These are phyloP conservation scores for Venturia pyrina DNA, from an alignment of 2,329 filamentous ascomycete species.

Conservation along the genomic window DNA sequence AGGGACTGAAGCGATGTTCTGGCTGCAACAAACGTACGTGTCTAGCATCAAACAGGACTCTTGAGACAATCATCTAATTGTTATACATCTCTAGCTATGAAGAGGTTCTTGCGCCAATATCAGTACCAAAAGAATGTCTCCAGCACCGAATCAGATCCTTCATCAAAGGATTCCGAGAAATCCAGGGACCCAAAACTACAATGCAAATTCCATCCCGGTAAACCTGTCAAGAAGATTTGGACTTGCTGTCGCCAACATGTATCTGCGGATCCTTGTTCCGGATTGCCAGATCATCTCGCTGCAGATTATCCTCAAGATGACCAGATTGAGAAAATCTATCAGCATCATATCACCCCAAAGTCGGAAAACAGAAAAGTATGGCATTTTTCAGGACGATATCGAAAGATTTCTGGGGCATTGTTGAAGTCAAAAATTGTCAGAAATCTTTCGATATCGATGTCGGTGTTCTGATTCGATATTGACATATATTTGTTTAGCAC, in stretches of 20 bases:
- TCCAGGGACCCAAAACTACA: not conserved
- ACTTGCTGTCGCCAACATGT: not conserved
- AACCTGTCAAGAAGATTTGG: not conserved
- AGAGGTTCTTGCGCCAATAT: not conserved
- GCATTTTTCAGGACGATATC: not conserved
- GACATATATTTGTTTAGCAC: not conserved
- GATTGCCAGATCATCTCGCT: not conserved
- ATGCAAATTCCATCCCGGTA: not conserved
- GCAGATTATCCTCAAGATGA: not conserved
- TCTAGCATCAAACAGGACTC: not conserved
- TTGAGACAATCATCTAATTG: not conserved
- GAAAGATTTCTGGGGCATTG: not conserved
- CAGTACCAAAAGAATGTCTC: not conserved
- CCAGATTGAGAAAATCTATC: not conserved
- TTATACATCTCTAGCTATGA: not conserved
- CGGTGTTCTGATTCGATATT: not conserved
- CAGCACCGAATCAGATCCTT: not conserved
- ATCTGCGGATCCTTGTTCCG: not conserved
- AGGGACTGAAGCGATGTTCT: slow-evolving; percentile 1
- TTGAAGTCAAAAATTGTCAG: not conserved
- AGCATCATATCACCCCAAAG: not conserved
- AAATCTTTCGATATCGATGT: not conserved
- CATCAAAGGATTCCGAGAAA: not conserved
- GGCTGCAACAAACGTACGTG: not conserved
- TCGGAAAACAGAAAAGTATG: not conserved